These are phyloP conservation scores for Fomitopsis pinicola DNA, from an alignment of 1,284 basidiomycete species.

Conservation along the genomic window DNA sequence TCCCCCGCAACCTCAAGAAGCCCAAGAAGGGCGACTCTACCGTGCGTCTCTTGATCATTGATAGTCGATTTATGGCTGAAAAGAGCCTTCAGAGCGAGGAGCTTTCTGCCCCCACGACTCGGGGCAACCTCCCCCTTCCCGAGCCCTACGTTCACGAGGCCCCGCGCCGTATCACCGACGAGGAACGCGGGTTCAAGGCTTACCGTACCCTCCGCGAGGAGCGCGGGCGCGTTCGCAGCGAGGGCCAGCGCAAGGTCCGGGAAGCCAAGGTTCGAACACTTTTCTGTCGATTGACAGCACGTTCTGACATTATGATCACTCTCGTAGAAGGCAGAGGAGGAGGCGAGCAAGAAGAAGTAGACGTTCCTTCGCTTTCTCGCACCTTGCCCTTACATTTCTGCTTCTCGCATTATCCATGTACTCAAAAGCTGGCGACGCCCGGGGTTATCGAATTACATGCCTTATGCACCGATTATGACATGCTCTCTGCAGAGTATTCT, in stretches of 20 bases:
- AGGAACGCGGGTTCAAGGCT: constrained; percentile 88
- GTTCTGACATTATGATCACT: constrained; percentile 12
- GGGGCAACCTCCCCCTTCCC: constrained; percentile 68
- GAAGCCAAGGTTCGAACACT: constrained; percentile 65
- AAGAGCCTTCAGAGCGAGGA: constrained; percentile 67
- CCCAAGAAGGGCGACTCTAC: constrained; percentile 93
- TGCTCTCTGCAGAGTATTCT: neutral
- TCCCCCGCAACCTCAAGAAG: constrained; percentile 95
- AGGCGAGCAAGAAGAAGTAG: constrained; percentile 91
- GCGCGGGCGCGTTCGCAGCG: constrained; percentile 83
- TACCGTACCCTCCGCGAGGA: constrained; percentile 87
- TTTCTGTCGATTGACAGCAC: constrained; percentile 4
- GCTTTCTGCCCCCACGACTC: constrained; percentile 78
- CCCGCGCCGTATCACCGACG: constrained; percentile 91
- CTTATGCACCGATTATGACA: constrained; percentile 27
- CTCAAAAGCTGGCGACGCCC: constrained; percentile 34
- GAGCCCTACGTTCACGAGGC: constrained; percentile 68
- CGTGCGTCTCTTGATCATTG: constrained; percentile 44
- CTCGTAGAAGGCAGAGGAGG: constrained; percentile 84
- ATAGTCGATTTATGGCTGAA: neutral
- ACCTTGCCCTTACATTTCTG: constrained; percentile 30
- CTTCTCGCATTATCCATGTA: constrained; percentile 25
- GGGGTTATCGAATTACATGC: constrained; percentile 33
- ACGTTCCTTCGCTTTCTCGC: constrained; percentile 25
- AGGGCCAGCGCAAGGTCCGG: constrained; percentile 81